These are phyloP conservation scores for Pholiota microspora DNA, from an alignment of 768 basidiomycete genomes.

Conservation along the genomic window DNA sequence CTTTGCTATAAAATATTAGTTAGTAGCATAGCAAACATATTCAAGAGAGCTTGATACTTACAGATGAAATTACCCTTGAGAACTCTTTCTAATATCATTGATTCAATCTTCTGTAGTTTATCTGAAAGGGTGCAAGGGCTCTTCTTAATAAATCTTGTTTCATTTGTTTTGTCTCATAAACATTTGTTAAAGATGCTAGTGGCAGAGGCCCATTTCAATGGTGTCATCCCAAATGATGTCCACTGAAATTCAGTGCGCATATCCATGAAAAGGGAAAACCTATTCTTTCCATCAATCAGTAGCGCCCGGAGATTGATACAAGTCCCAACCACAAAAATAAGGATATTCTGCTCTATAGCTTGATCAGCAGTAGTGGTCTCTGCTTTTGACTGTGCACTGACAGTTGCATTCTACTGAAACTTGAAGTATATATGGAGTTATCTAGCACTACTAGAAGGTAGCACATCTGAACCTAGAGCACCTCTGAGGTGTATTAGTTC, in stretches of 20 bases:
- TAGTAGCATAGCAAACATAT: background rate
- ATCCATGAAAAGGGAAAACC: slow-evolving; percentile 13
- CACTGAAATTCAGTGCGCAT: slow-evolving; percentile 8
- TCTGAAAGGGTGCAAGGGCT: slow-evolving; percentile 6
- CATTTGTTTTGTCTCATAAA: background rate
- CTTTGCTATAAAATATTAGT: background rate
- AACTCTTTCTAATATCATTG: background rate
- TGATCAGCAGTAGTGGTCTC: too few species aligned
- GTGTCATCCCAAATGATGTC: slow-evolving; percentile 7
- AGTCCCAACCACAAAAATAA: too few species aligned
- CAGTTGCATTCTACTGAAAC: too few species aligned
- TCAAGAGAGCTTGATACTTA: background rate
- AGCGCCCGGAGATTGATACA: slow-evolving; percentile 5
- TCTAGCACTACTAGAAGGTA: too few species aligned
- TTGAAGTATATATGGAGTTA: too few species aligned
- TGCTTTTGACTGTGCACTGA: too few species aligned
- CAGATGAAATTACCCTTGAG: background rate
- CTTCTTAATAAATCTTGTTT: background rate
- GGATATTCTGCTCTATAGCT: too few species aligned
- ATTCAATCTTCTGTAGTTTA: slow-evolving; percentile 7
- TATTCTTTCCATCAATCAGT: background rate
- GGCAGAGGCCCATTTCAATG: slow-evolving; percentile 6
- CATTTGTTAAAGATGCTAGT: background rate
- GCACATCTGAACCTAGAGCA: too few species aligned
- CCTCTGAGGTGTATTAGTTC: too few species aligned